A percentile compares a stretch with the other conserved stretches of the same genome.
phyloP scores from a whole-genome alignment of 2,329 filamentous ascomycete species.

The Sordariomycetes sp. region DNA sequence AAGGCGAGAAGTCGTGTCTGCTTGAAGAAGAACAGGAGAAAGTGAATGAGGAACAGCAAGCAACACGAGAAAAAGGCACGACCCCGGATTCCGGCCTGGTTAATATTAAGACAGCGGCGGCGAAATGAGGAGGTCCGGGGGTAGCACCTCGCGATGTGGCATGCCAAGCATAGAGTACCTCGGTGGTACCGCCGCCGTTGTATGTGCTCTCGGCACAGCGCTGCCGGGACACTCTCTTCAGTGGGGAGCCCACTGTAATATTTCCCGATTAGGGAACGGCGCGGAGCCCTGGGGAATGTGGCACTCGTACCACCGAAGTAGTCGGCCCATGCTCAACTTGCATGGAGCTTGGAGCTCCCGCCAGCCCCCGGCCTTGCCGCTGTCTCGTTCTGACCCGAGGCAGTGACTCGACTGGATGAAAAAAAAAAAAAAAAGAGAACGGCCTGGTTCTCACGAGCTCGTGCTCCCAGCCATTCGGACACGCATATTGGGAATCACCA shows the following conservation, averaged over 20 bases:
- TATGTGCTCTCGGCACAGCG: background rate
- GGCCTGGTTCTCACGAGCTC: background rate
- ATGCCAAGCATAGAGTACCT: background rate
- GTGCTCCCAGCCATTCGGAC: background rate
- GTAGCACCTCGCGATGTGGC: background rate
- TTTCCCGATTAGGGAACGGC: background rate
- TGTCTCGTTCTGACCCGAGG: background rate
- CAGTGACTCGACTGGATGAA: background rate
- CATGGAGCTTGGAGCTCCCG: background rate
- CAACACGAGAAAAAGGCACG: background rate
- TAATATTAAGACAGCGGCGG: background rate
- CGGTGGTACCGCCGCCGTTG: background rate
- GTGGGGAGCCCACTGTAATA: background rate
- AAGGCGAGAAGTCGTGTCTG: background rate
- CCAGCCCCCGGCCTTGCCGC: background rate
- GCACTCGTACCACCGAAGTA: background rate
- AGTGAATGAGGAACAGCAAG: background rate
- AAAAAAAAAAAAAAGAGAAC: background rate
- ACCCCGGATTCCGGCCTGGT: constrained; percentile 3
- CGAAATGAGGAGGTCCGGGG: constrained; percentile 3
- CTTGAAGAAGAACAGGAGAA: background rate
- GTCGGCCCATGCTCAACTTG: background rate
- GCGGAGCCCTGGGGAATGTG: background rate
- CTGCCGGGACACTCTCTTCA: background rate
- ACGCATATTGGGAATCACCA: background rate